Evolutionary conservation across 2,329 filamentous ascomycete species (phyloP).

Genomic region (Pseudogymnoascus sp.): DNA sequence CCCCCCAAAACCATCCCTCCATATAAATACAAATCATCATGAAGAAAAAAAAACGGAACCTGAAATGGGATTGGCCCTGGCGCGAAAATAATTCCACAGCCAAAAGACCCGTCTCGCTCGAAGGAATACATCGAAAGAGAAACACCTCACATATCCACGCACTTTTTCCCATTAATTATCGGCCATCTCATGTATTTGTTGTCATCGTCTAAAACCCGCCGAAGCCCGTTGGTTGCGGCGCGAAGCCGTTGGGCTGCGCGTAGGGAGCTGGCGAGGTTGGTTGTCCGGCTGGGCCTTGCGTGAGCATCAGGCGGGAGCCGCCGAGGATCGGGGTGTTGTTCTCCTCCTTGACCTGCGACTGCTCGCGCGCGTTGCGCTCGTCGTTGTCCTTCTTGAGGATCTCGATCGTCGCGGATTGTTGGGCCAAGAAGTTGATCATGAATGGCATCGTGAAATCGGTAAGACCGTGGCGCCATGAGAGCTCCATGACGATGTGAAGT

Average conservation of each 20-base stretch:
- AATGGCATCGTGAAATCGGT: constrained; percentile 99
- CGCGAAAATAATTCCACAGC: constrained; percentile 2
- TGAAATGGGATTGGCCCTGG: not conserved
- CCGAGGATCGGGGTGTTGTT: constrained; percentile 92
- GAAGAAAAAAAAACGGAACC: constrained; percentile 7
- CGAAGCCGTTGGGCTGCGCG: constrained; percentile 78
- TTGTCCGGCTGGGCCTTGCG: constrained; percentile 65
- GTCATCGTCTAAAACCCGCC: constrained; percentile 40
- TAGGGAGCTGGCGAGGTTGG: constrained; percentile 61
- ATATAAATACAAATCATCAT: constrained; percentile 10
- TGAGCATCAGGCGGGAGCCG: constrained; percentile 86
- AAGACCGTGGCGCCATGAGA: constrained; percentile 93
- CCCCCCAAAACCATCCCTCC: constrained; percentile 20
- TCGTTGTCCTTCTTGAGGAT: constrained; percentile 92
- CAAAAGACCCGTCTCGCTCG: not conserved
- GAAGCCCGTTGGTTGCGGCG: constrained; percentile 80
- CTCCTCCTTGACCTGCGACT: constrained; percentile 72
- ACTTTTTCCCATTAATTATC: constrained; percentile 4
- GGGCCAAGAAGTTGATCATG: constrained; percentile 96
- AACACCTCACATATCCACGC: not conserved
- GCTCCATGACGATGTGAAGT: constrained; percentile 85
- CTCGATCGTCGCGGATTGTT: constrained; percentile 82
- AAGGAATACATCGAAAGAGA: constrained; percentile 6
- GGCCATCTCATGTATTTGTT: constrained; percentile 11
- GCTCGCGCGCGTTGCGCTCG: constrained; percentile 74